These are phyloP conservation scores for Trichoderma oligosporum DNA, from an alignment of 2,329 filamentous ascomycete genomes.

Conservation along the genomic window DNA sequence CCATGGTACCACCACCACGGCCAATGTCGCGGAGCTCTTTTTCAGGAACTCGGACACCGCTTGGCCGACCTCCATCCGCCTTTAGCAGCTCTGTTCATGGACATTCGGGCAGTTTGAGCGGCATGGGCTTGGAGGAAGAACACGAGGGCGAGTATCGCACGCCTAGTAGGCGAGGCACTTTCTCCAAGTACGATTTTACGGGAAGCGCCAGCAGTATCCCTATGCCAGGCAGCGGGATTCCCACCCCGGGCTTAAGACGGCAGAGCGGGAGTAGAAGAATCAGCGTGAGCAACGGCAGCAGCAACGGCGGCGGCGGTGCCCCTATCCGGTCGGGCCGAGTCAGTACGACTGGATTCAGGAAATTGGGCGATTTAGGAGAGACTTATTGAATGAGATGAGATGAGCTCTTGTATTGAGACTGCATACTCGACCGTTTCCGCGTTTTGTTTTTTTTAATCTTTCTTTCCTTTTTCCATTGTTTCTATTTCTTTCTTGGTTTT, in stretches of 20 bases:
- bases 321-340: conserved; percentile 29
- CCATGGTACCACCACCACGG: conserved; percentile 51
- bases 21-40: conserved; percentile 64
- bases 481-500: conserved; percentile 16
- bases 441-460: neutral
- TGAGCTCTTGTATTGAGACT: conserved; percentile 4
- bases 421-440: neutral
- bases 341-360: conserved; percentile 36
- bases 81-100: conserved; percentile 61
- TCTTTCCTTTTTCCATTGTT: neutral
- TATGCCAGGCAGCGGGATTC: conserved; percentile 44
- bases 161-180: conserved; percentile 54
- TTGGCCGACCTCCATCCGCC: conserved; percentile 68
- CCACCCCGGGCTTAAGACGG: conserved; percentile 42
- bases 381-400: conserved; percentile 42
- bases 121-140: conserved; percentile 39
- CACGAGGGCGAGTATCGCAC: conserved; percentile 44
- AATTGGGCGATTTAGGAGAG: conserved; percentile 50
- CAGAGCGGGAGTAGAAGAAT: conserved; percentile 44
- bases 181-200: conserved; percentile 46
- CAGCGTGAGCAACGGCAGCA: conserved; percentile 43
- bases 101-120: conserved; percentile 54
- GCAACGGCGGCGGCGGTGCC: conserved; percentile 39
- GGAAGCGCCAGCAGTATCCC: conserved; percentile 40
- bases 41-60: conserved; percentile 58